phyloP scores from a whole-genome alignment of 1,139 yeast species.

The Eremothecium sinecaudum region DNA sequence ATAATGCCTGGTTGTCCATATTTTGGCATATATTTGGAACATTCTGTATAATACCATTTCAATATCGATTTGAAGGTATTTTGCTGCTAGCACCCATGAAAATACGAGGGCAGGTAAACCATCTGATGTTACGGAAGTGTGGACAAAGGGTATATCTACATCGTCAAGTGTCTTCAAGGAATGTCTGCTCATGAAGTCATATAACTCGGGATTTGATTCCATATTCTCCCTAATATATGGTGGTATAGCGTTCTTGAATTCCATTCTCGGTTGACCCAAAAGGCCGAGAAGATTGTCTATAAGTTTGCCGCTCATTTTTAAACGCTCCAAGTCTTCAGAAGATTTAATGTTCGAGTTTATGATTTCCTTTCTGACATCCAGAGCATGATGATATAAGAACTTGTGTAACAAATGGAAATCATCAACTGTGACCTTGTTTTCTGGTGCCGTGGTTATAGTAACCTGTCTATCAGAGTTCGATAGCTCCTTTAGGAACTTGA shows the following conservation, averaged over 20 bases:
- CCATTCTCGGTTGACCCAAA: slow-evolving; percentile 38
- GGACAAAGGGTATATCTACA: slow-evolving; percentile 37
- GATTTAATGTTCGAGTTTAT: slow-evolving; percentile 27
- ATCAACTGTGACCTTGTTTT: slow-evolving; percentile 20
- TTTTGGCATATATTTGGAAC: slow-evolving; percentile 59
- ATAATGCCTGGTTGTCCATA: slow-evolving; percentile 64
- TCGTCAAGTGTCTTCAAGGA: slow-evolving; percentile 40
- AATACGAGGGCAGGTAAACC: slow-evolving; percentile 64
- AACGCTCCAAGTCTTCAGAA: slow-evolving; percentile 18
- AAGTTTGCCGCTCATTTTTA: slow-evolving; percentile 20
- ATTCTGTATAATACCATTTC: slow-evolving; percentile 52
- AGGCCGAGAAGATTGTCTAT: slow-evolving; percentile 31
- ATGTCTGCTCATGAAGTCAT: slow-evolving; percentile 68
- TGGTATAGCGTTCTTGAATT: slow-evolving; percentile 47
- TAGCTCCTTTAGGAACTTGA: slow-evolving; percentile 37
- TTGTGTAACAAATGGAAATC: slow-evolving; percentile 55
- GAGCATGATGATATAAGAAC: slow-evolving; percentile 54
- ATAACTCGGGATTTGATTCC: slow-evolving; percentile 43
- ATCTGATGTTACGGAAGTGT: slow-evolving; percentile 58
- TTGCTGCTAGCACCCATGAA: slow-evolving; percentile 36
- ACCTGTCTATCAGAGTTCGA: slow-evolving; percentile 23
- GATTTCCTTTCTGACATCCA: slow-evolving; percentile 38
- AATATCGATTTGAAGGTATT: slow-evolving; percentile 39
- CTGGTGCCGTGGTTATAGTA: slow-evolving; percentile 14
- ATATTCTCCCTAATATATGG: slow-evolving; percentile 40